Evolutionary conservation across 2,329 filamentous ascomycete genomes (phyloP).

Genomic region (Fonsecaea erecta): DNA sequence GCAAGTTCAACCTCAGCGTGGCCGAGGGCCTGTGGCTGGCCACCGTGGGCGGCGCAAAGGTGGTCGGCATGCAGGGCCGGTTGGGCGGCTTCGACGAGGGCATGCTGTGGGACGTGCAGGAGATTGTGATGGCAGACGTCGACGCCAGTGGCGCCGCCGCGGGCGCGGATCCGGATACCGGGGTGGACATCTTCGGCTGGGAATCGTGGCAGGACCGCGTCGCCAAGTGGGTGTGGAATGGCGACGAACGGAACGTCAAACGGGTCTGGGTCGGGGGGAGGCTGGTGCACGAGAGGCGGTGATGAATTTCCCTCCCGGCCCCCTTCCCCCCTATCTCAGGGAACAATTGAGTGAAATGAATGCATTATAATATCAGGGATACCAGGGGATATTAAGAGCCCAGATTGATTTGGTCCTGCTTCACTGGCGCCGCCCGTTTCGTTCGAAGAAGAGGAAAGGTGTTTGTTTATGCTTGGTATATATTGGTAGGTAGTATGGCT

Average conservation of each 20-base stretch:
- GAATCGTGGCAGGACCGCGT: conserved; percentile 85
- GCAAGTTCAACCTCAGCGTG: conserved; percentile 53
- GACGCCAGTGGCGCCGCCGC: conserved; percentile 38
- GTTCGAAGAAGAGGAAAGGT: too few species aligned
- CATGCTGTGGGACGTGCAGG: conserved; percentile 89
- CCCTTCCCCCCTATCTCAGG: too few species aligned
- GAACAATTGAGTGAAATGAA: too few species aligned
- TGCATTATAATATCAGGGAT: too few species aligned
- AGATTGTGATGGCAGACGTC: conserved; percentile 57
- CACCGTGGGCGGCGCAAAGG: conserved; percentile 82
- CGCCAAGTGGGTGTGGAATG: conserved; percentile 93
- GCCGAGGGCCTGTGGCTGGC: conserved; percentile 86
- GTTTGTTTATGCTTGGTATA: too few species aligned
- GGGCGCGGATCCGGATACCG: conserved; percentile 58
- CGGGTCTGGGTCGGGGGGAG: conserved; percentile 87
- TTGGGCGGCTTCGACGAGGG: conserved; percentile 84
- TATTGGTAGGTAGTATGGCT: too few species aligned
- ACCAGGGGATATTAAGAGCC: too few species aligned
- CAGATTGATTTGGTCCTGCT: too few species aligned
- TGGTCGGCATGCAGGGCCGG: conserved; percentile 72
- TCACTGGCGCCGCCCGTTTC: too few species aligned
- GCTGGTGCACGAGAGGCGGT: conserved; percentile 68
- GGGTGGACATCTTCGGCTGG: conserved; percentile 88
- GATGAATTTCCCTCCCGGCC: too few species aligned
- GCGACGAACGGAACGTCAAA: conserved; percentile 87